A percentile compares a stretch with the other conserved stretches of the same genome.
phyloP scores from a whole-genome alignment of 2,329 filamentous ascomycete genomes.

The Hysterium pulicare region DNA sequence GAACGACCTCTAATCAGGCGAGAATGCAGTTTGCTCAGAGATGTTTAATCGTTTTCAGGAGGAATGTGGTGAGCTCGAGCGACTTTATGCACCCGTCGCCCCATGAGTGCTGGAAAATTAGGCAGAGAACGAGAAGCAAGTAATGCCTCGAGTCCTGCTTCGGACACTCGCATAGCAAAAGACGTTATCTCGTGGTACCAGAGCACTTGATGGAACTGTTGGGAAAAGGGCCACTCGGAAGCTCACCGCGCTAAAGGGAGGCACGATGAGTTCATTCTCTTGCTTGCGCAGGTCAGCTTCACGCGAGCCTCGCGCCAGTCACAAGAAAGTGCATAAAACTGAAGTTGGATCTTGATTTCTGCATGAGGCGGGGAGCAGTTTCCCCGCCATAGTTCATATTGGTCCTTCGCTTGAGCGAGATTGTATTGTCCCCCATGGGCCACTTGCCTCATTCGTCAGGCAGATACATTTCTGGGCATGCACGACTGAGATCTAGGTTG shows the following conservation, averaged over 20 bases:
- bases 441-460: not conserved
- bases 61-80: not conserved
- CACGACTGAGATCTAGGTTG: slow-evolving; percentile 2
- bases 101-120: too few relatives aligned
- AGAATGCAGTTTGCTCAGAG: not conserved
- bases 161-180: slow-evolving; percentile 11
- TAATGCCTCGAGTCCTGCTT: slow-evolving; percentile 11
- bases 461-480: not conserved
- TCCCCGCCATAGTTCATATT: too few relatives aligned
- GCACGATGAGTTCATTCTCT: too few relatives aligned
- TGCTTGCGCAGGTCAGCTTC: slow-evolving; percentile 1
- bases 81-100: not conserved
- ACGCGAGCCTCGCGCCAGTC: slow-evolving; percentile 2
- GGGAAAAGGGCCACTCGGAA: slow-evolving; percentile 5
- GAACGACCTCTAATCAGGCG: slow-evolving; percentile 2
- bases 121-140: slow-evolving; percentile 5
- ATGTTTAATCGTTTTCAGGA: not conserved
- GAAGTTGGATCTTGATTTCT: too few relatives aligned
- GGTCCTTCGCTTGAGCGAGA: not conserved
- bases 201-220: slow-evolving; percentile 9
- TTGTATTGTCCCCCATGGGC: not conserved
- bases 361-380: too few relatives aligned
- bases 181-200: slow-evolving; percentile 20
- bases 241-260: not conserved
- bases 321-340: not conserved